Base-by-base conservation (phyloP, 2,329 filamentous ascomycete species). In the Diaporthe sp. region DNA sequence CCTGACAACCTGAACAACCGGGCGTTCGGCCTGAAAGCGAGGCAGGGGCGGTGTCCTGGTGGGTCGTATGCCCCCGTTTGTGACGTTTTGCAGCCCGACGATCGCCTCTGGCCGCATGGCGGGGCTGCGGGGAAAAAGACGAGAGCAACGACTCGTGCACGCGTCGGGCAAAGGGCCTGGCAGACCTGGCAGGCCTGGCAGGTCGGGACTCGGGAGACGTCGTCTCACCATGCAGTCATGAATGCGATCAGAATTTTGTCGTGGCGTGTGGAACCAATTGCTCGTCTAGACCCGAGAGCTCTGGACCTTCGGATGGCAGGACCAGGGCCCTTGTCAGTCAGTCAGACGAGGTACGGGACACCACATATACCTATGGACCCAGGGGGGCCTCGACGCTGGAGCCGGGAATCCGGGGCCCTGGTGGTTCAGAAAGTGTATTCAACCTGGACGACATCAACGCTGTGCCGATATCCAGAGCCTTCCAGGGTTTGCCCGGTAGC, bases 51-150 rank as follows among this genome's bases (percentile, higher is more conserved):
- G 70, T 63, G 73, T 63, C 65, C 71, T 44, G 39, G 50, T 37
- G 55, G 47, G 51, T 25, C 63, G 22, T 42, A 47, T 73, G 71
- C 35, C 50, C 56, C 70, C 71, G 70, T 66, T 47, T 35, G 74
- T 75, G 74, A 75, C 74, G 74, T 74, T 71, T 39, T 53, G 73
- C 65, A 30, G 69, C 25, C 50, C 58, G 73, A 71, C 66, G 66
- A 75, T 75, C 74, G 39, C 39, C 19, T 70, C 55, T 70, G 35
- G 70, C 72, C 58, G 42, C 47, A 51, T 27, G 17, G 68, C 61
- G 68, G 61, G 70, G 61, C 59, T 55, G 74, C 71, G 74, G 74
- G 66, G 65, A 68, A 44, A 55, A 73, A 44, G 50, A 30, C 53
- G 47, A 37, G 51, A 32, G 44, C 15, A 59, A 71, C 53, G 69